A percentile compares a stretch with the other conserved stretches of the same genome.
These are phyloP conservation scores for Wallacemonas rigidus DNA, from an alignment of 208 protist species.

Conservation along the genomic window DNA sequence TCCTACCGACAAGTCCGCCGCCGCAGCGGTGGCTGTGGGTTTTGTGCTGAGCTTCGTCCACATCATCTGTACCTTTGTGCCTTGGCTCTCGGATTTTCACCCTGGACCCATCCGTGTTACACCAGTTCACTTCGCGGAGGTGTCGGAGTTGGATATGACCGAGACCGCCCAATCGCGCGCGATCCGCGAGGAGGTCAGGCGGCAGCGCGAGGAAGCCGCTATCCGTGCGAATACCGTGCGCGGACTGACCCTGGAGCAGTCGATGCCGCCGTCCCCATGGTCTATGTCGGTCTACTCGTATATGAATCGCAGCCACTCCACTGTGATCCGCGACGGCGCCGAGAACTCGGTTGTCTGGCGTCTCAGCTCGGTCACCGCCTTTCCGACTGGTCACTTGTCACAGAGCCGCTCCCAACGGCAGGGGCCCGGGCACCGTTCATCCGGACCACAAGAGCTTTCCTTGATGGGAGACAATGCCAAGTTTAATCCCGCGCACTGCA, in stretches of 20 bases:
- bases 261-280: conserved; percentile 14
- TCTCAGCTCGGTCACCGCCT: neutral
- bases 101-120: neutral
- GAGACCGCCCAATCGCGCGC: conserved; percentile 9
- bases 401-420: too few species aligned
- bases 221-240: conserved; percentile 9
- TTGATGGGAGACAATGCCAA: neutral
- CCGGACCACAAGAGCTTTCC: neutral
- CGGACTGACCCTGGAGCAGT: conserved; percentile 16
- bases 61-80: neutral
- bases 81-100: conserved; percentile 5
- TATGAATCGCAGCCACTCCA: neutral
- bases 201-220: conserved; percentile 10
- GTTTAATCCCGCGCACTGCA: neutral
- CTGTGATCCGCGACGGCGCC: neutral
- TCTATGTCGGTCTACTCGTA: conserved; percentile 2
- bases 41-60: neutral
- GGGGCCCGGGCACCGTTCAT: neutral
- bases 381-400: too few species aligned
- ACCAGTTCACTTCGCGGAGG: neutral
- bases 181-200: conserved; percentile 2
- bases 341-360: conserved; percentile 1
- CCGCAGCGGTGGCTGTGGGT: neutral
- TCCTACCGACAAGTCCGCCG: neutral
- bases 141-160: neutral